Base-by-base conservation (phyloP, 306 rosid genomes). In the Quercus wislizeni region DNA sequence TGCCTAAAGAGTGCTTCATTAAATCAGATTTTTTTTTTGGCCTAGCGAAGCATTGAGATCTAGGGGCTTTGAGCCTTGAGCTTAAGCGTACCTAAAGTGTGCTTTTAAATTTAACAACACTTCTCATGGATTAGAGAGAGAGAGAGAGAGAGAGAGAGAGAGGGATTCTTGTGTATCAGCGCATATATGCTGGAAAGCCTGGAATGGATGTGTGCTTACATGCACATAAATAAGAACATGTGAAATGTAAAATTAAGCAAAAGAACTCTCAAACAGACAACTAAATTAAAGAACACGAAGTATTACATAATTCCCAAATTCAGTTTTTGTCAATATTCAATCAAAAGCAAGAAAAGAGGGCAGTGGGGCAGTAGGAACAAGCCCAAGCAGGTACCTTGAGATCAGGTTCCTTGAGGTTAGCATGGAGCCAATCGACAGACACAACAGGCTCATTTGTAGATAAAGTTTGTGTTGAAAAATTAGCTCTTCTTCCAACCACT, bases 371-470 rank as follows among this genome's bases (percentile, higher is more conserved):
- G 10, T 28, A 63, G 69, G 69, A 63, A 63, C 69, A 63, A 27
- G 69, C 69, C 41, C 41, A 63, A 63, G 30, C n/a, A 18, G 56
- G 76, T 83, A 94, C 99, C 97, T 93, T 96, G 83, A 96, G 73
- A 74, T 89, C 89, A 65, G 93, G 92, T 76, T 88, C 87, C 89
- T 88, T 93, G 73, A 96, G 88, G 83, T 96, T 88, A 71, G 89
- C 85, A 81, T 89, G 90, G 55, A 96, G 97, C 99, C 99, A 96
- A 67, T 90, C 96, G 18, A 86, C 94, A 58, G 99, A 90, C 76
- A 96, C 97, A 84, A 91, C 94, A n/a, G 97, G 94, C 76, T 96
- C 98, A 72, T 74, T 85, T 18, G 88, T 74, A 46, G 93, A 71
- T 21, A 83, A 78, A n/a, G 92, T 69, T 64, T 82, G 79, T 20